Base-by-base conservation (phyloP, 2,329 filamentous ascomycete species). In the Fusarium oxysporum region DNA sequence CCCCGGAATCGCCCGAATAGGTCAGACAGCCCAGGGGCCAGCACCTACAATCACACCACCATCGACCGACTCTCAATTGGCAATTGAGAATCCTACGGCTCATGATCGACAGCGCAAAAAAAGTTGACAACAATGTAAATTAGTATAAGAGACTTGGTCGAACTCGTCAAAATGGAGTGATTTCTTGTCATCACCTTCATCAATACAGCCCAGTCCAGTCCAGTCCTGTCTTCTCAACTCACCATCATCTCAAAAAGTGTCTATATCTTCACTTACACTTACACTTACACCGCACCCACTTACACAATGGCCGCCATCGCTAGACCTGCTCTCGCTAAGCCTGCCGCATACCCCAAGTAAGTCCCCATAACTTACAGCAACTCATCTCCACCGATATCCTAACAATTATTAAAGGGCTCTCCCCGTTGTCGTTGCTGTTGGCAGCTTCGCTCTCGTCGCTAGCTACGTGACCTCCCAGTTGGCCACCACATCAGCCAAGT, bases 391-490 rank as follows among this genome's bases (percentile, higher is more conserved):
- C 19, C 19, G 23, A 10, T 30, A 60, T 33, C 12, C 43, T 65
- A 55, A 73, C 44, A 38, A 43, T 44, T 38, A 30, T 40, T 37
- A 43, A 43, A 73, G 71, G 72, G 72, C 40, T 25, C 65, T 74
- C 25, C 72, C 72, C 28, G 41, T 75, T 48, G 16, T 76, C 54
- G 70, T 75, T 47, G 73, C 62, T 33, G 72, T 68, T 25, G 69
- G 72, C 41, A 73, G 69, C 62, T 71, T 76, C 61, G 70, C 75
- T 23, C 72, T 75, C 21, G 68, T 83, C 32, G 81, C 64, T n/a
- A 64, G 73, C 65, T 83, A 81, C 67, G 78, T 84, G 57, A 72
- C 72, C 57, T 72, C 65, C 19, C 82, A 83, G 53, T 78, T 84
- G 47, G 59, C 68, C 44, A 75, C 62, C 35, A 79, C 81, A 60